Conservation (phyloP, 2,329 filamentous ascomycete genomes). For the Didymella segeticola region DNA sequence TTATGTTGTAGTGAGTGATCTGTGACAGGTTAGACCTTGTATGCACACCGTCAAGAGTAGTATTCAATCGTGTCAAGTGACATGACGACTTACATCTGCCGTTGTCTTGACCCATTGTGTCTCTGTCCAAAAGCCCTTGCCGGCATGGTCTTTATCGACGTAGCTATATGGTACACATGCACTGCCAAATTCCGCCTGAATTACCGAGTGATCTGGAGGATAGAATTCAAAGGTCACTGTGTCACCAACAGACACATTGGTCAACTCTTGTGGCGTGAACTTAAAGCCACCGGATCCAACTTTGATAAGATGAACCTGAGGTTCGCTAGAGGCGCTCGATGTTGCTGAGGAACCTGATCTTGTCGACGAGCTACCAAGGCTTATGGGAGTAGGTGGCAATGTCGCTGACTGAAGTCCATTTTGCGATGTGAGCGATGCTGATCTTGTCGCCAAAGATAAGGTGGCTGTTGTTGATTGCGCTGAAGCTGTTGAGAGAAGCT, state of each 20-base stretch:
- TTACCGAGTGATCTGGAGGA: slow-evolving; percentile 53
- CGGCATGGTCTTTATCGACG: slow-evolving; percentile 30
- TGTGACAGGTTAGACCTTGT: slow-evolving; percentile 15
- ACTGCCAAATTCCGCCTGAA: slow-evolving; percentile 47
- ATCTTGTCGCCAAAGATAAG: neutral
- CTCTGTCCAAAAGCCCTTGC: slow-evolving; percentile 42
- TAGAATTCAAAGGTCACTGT: slow-evolving; percentile 49
- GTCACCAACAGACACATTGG: slow-evolving; percentile 48
- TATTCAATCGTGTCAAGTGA: too few species aligned
- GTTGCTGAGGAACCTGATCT: slow-evolving; percentile 5
- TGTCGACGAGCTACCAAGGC: neutral
- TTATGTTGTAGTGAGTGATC: slow-evolving; percentile 42
- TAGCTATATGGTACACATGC: slow-evolving; percentile 52
- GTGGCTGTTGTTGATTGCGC: slow-evolving; percentile 4
- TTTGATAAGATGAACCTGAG: slow-evolving; percentile 42
- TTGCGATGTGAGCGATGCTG: slow-evolving; percentile 1
- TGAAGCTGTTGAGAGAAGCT: slow-evolving; percentile 12
- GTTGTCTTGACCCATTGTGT: slow-evolving; percentile 33
- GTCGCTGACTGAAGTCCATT: neutral
- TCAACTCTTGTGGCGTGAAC: slow-evolving; percentile 48
- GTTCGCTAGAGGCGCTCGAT: slow-evolving; percentile 27
- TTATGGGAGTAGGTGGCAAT: neutral
- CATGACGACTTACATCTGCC: slow-evolving; percentile 31
- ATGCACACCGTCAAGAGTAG: neutral
- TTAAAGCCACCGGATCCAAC: slow-evolving; percentile 46